These are phyloP conservation scores for Phialocephala subalpina DNA, from an alignment of 2,329 filamentous ascomycete species.

Conservation along the genomic window DNA sequence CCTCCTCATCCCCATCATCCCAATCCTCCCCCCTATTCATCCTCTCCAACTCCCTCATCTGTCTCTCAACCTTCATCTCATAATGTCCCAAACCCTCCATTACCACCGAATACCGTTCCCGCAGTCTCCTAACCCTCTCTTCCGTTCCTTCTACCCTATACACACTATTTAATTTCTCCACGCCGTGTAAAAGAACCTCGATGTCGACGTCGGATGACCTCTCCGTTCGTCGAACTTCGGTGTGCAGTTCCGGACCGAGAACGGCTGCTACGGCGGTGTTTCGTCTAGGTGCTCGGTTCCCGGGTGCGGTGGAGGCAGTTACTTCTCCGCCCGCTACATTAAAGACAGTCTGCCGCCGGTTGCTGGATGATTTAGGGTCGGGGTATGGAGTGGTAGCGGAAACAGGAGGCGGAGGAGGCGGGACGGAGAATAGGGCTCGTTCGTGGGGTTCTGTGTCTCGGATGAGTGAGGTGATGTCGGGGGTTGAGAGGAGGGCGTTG, in stretches of 20 bases:
- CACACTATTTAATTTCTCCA: constrained; percentile 88
- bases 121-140: constrained; percentile 77
- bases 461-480: constrained; percentile 94
- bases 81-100: constrained; percentile 80
- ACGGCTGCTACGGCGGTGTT: constrained; percentile 91
- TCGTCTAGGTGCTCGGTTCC: constrained; percentile 62
- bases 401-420: constrained; percentile 59
- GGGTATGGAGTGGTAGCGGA: constrained; percentile 55
- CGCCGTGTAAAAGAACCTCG: constrained; percentile 82
- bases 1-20: constrained; percentile 59
- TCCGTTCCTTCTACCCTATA: constrained; percentile 83
- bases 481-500: constrained; percentile 85
- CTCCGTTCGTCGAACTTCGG: constrained; percentile 70
- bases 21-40: constrained; percentile 73
- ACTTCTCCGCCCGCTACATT: constrained; percentile 68
- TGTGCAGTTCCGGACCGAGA: constrained; percentile 85
- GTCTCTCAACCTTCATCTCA: constrained; percentile 80
- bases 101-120: constrained; percentile 75
- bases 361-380: constrained; percentile 45
- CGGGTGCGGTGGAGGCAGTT: constrained; percentile 59
- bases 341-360: constrained; percentile 70
- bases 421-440: constrained; percentile 91
- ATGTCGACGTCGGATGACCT: constrained; percentile 81
- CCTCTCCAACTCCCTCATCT: constrained; percentile 74
- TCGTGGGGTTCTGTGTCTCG: constrained; percentile 96